phyloP scores from a whole-genome alignment of 148 eudicot species.

The Simmondsia chinensis region DNA sequence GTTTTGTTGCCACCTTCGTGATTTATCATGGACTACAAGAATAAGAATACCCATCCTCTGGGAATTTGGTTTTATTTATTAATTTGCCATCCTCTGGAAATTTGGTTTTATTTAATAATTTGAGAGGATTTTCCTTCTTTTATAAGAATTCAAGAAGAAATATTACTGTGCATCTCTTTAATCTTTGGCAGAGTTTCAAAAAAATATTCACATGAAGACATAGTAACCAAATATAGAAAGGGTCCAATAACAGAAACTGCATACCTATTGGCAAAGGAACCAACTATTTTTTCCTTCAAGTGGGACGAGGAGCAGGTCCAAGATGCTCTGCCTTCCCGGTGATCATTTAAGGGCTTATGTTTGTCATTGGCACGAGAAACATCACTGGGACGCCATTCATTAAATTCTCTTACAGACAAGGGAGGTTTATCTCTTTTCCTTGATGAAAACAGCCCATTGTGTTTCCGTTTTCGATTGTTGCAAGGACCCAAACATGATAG shows the following conservation, averaged over 20 bases:
- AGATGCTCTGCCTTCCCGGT: constrained; percentile 5
- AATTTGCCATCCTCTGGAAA: no score
- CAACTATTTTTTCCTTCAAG: constrained; percentile 8
- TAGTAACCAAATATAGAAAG: not conserved
- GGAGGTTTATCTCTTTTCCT: constrained; percentile 15
- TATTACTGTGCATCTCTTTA: no score
- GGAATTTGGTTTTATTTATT: no score
- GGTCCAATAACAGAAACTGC: not conserved
- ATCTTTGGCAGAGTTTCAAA: no score
- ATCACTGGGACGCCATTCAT: constrained; percentile 9
- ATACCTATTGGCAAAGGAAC: constrained; percentile 7
- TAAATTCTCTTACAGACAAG: constrained; percentile 6
- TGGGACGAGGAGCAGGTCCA: constrained; percentile 4
- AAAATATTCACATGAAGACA: not conserved
- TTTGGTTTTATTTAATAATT: no score
- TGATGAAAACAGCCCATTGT: not conserved
- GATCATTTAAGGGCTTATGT: constrained; percentile 2
- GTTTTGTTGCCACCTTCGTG: no score
- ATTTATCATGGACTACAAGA: no score
- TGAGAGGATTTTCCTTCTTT: no score
- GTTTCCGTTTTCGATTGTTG: constrained; percentile 18
- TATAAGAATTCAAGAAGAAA: no score
- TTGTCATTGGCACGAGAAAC: constrained; percentile 1
- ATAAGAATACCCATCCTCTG: no score
- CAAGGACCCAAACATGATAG: constrained; percentile 9